A percentile compares a stretch with the other conserved stretches of the same genome.
phyloP scores from a whole-genome alignment of 306 rosid genomes.

The Oxytropis ochrocephala region DNA sequence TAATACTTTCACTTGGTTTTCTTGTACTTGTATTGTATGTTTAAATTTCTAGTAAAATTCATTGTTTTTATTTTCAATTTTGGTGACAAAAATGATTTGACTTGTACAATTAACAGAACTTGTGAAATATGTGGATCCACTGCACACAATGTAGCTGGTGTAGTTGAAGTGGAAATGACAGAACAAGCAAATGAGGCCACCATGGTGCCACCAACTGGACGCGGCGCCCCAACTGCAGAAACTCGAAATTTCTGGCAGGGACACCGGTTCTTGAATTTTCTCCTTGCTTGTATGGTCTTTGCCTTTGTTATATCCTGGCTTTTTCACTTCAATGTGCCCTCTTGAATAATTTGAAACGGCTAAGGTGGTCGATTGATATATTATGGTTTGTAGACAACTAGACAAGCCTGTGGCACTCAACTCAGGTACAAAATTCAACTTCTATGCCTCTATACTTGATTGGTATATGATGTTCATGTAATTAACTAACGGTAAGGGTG shows the following conservation, averaged over 20 bases:
- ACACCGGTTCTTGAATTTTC: conserved; percentile 57
- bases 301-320: conserved; percentile 71
- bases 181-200: conserved; percentile 45
- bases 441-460: background rate
- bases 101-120: conserved; percentile 34
- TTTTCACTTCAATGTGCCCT: conserved; percentile 66
- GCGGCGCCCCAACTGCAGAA: conserved; percentile 31
- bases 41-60: background rate
- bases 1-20: no score
- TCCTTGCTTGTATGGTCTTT: conserved; percentile 59
- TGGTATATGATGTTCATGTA: conserved; percentile 29
- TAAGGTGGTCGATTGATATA: conserved; percentile 14
- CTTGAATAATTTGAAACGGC: conserved; percentile 23
- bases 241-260: conserved; percentile 57
- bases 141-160: conserved; percentile 51
- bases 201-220: conserved; percentile 24
- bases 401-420: background rate
- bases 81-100: background rate
- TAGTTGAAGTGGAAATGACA: conserved; percentile 34
- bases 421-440: conserved; percentile 4
- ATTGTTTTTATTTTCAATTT: background rate
- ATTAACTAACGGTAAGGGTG: background rate
- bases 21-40: background rate
- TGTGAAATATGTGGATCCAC: conserved; percentile 69
- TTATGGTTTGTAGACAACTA: background rate